These are phyloP conservation scores for Knoxia roxburghii DNA, from an alignment of 257 asterid species.

Conservation along the genomic window DNA sequence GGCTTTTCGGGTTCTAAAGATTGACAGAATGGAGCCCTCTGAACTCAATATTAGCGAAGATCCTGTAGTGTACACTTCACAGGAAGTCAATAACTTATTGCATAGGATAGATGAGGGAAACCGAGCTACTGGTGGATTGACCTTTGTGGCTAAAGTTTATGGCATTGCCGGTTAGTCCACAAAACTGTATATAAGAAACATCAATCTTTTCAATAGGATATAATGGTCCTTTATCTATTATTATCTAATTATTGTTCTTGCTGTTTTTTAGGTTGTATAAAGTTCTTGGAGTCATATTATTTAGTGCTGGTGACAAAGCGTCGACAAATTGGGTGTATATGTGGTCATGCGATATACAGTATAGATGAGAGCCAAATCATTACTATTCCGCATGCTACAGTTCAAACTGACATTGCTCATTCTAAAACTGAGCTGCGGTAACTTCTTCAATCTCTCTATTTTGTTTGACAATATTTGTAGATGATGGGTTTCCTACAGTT, in stretches of 20 bases:
- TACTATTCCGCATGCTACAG: constrained; percentile 83
- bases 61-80: constrained; percentile 90
- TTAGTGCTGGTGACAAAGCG: constrained; percentile 87
- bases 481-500: background rate
- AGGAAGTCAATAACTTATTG: constrained; percentile 88
- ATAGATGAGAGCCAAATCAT: constrained; percentile 95
- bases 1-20: constrained; percentile 79
- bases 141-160: constrained; percentile 85
- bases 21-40: constrained; percentile 95
- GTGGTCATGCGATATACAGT: constrained; percentile 95
- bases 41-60: constrained; percentile 92
- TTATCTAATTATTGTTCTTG: constrained; percentile 1
- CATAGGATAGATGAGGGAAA: constrained; percentile 94
- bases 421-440: constrained; percentile 95
- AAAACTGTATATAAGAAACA: constrained; percentile 12
- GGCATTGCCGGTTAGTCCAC: constrained; percentile 88
- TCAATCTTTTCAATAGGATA: constrained; percentile 6
- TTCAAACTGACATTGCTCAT: constrained; percentile 96
- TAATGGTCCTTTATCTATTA: constrained; percentile 4
- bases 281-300: constrained; percentile 87
- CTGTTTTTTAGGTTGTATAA: constrained; percentile 69
- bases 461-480: background rate
- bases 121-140: constrained; percentile 95
- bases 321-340: constrained; percentile 80
- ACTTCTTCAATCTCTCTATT: constrained; percentile 16